phyloP scores from a whole-genome alignment of 441 rosid species.

The Eugenia klotzschiana region DNA sequence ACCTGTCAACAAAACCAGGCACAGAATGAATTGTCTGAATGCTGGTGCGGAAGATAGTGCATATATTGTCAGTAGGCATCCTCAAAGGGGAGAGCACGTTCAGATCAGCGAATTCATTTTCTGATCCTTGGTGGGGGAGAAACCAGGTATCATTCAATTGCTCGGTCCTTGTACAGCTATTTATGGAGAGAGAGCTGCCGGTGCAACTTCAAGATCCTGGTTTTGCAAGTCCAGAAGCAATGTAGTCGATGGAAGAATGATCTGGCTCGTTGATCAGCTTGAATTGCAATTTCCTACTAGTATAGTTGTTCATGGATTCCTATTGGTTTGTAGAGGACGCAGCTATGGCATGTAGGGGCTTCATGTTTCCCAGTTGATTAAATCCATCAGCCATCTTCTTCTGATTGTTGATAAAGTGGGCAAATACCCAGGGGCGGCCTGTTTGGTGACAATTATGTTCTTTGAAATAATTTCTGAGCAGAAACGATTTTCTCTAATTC shows the following conservation, averaged over 20 bases:
- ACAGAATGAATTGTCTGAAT: slow-evolving; percentile 44
- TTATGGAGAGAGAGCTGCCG: background rate
- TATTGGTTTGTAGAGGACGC: background rate
- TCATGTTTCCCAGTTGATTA: background rate
- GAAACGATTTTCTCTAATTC: no score
- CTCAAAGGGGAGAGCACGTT: slow-evolving; percentile 8
- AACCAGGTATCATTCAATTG: background rate
- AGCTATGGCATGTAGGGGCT: background rate
- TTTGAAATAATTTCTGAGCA: no score
- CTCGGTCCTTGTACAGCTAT: background rate
- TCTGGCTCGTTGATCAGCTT: background rate
- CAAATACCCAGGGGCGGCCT: background rate
- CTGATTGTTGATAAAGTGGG: background rate
- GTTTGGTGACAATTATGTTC: no score
- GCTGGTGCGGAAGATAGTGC: slow-evolving; percentile 34
- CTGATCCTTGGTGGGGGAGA: slow-evolving; percentile 7
- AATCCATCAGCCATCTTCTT: background rate
- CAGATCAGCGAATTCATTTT: slow-evolving; percentile 60
- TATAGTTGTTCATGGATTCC: background rate
- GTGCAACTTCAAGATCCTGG: background rate
- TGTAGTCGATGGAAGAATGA: background rate
- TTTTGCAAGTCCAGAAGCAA: background rate
- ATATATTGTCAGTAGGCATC: slow-evolving; percentile 15
- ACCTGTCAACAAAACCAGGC: slow-evolving; percentile 25
- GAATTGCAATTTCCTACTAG: background rate